A percentile compares a stretch with the other conserved stretches of the same genome.
Conservation (phyloP, 2,329 filamentous ascomycete genomes). For the Ophiocordyceps camponoti-floridani region DNA sequence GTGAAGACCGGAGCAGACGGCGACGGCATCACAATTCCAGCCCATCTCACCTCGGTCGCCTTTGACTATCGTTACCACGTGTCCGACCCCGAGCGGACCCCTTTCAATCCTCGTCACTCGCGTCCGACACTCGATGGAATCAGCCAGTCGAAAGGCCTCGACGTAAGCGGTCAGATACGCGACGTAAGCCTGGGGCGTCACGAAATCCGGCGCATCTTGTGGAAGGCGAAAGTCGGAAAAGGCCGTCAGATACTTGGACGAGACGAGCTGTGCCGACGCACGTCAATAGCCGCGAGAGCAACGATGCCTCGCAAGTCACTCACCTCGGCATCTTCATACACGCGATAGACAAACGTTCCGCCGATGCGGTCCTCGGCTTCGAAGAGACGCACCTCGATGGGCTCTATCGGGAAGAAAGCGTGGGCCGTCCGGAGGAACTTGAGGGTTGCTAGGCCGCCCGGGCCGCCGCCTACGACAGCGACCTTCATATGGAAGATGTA, state of each 20-base stretch:
- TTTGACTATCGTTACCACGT: constrained; percentile 4
- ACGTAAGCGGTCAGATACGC: constrained; percentile 24
- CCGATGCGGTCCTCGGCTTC: constrained; percentile 24
- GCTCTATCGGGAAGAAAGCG: constrained; percentile 16
- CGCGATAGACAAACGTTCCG: constrained; percentile 26
- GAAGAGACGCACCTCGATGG: constrained; percentile 24
- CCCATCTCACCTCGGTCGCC: not conserved
- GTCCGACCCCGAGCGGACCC: not conserved
- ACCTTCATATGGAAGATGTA: no score
- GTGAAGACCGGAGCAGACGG: constrained; percentile 26
- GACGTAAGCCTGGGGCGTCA: constrained; percentile 20
- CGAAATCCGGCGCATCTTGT: constrained; percentile 23
- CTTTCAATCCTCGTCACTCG: constrained; percentile 12
- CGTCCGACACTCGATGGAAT: constrained; percentile 16
- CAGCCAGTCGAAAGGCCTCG: constrained; percentile 17
- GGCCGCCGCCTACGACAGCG: constrained; percentile 24
- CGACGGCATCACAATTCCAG: constrained; percentile 25
- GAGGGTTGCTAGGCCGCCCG: constrained; percentile 22
- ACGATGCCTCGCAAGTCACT: not conserved
- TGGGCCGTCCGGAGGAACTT: constrained; percentile 21
- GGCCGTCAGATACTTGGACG: constrained; percentile 28
- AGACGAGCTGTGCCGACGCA: constrained; percentile 19
- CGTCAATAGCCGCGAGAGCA: not conserved
- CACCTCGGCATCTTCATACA: constrained; percentile 29
- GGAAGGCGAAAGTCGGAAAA: constrained; percentile 30